Evolutionary conservation across 495 filamentous ascomycete species (phyloP), one percentile per base, ranked within the genome.

Genomic region (Trichoderma parareesei): DNA sequence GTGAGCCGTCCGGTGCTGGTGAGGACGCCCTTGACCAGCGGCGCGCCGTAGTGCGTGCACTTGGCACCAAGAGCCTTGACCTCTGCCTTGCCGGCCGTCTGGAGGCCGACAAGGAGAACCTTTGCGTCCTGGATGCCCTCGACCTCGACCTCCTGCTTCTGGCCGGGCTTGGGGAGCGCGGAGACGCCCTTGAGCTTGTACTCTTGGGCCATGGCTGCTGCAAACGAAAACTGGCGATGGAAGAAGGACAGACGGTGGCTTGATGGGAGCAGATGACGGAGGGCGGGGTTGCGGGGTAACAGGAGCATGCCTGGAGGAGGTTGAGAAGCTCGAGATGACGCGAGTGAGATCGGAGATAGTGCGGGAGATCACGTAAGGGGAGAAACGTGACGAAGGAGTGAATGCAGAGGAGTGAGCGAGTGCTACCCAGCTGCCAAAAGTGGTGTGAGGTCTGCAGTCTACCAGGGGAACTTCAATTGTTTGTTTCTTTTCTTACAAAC

Each of bases 1-100:
- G 90, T 95, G 41, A 98, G 76, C 59, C 91, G 78, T 1, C 94
- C 94, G 69, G 92, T 87, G 4, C 85, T 85, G 4, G 90, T 88
- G 59, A 98, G 75, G 13, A 98, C 85, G 43, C 94, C 94, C 60
- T 87, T 85, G 67, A 88, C 86, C 69, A 98, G 77, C 7, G 94
- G 95, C 5, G 93, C 94, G 5, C 78, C 92, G 73, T 93, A 97
- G 82, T 97, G 94, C 8, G 95, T 96, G 76, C 94, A 98, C 61
- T 87, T 90, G n/a, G 90, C 78, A 42, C 89, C 91, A 65, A 93
- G 71, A 27, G 93, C 94, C 20, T 49, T 16, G 16, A 49, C 46
- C 18, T 49, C n/a, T n/a, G n/a, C 46, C 46, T 49, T 49, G 18
- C 46, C 46, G 20, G n/a, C n/a, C 5, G 46, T 49, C 18, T 49